Base-by-base conservation (phyloP, 768 basidiomycete species). In the Termitomyces sp. region DNA sequence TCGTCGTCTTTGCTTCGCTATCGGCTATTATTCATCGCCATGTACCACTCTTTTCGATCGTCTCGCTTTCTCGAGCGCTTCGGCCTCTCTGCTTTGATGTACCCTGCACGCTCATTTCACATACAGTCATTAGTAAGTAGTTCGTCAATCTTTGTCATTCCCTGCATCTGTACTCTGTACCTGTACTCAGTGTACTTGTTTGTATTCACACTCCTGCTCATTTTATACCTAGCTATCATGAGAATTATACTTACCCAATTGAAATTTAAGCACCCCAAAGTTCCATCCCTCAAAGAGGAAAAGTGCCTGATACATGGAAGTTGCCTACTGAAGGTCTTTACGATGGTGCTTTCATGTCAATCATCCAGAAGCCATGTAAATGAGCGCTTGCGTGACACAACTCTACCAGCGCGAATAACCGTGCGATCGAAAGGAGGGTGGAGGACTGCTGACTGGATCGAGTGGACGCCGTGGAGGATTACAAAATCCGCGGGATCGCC, bases 401-500 rank as follows among this genome's bases (percentile, higher is more conserved):
- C 67, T 35, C 61, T 65, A 16, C 82, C 81, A 33, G 66, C 66
- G 58, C 75, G 78, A 60, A 85, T 78, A 7, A 82, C 83, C 10
- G 80, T 83, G 48, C 82, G 77, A 60, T 78, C 76, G 57, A 75
- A 79, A 51, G 67, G 61, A 5, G 85, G 84, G 64, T 77, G 75
- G 36, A 85, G 75, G 20, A 81, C 79, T 10, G 77, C 79, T 58
- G 76, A 73, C 62, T 77, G 79, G 54, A 82, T 66, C 26, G 72
- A 68, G 35, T 67, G 64, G 56, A 76, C 75, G 41, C 77, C 79
- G 63, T 84, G 84, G 55, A 87, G 71, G 56, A 87, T 71, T 30
- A 87, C 80, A 54, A 87, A 84, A 69, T 87, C 81, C 8, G 85
- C 83, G 23, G 69, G 72, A 63, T 79, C 77, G 23, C 77, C 80